Evolutionary conservation across 73 alveolate genomes (phyloP).

Genomic region (Paramecium sexaurelia): DNA sequence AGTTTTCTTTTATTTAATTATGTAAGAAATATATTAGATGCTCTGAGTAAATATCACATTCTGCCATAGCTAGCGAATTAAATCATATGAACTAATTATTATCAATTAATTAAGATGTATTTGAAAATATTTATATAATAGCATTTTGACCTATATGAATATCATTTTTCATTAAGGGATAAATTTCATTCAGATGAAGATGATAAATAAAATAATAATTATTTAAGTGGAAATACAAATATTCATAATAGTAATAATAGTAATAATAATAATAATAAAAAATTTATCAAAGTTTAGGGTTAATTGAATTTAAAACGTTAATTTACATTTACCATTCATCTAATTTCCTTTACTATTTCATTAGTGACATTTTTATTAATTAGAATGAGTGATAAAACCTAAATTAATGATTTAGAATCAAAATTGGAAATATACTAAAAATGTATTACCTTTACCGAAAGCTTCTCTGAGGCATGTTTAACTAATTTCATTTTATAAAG

Average conservation of each 20-base stretch:
- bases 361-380: not conserved
- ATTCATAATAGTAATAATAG: not conserved
- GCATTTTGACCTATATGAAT: constrained; percentile 41
- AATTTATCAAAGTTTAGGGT: not conserved
- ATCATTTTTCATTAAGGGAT: constrained; percentile 23
- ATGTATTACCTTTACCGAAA: constrained; percentile 46
- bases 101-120: not conserved
- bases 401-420: not conserved
- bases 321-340: not conserved
- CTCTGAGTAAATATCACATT: constrained; percentile 25
- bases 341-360: not conserved
- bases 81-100: not conserved
- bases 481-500: constrained; percentile 18
- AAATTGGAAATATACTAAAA: not conserved
- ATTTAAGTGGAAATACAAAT: not conserved
- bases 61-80: not conserved
- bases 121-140: not conserved
- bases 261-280: constrained; percentile 12
- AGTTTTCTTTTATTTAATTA: constrained; percentile 19
- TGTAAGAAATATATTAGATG: constrained; percentile 32
- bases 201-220: not conserved
- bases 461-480: not conserved
- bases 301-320: not conserved
- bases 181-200: not conserved
- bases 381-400: not conserved